Evolutionary conservation across 106 monocot genomes (phyloP), one percentile per base, ranked within the genome.

Genomic region (Allium fistulosum): DNA sequence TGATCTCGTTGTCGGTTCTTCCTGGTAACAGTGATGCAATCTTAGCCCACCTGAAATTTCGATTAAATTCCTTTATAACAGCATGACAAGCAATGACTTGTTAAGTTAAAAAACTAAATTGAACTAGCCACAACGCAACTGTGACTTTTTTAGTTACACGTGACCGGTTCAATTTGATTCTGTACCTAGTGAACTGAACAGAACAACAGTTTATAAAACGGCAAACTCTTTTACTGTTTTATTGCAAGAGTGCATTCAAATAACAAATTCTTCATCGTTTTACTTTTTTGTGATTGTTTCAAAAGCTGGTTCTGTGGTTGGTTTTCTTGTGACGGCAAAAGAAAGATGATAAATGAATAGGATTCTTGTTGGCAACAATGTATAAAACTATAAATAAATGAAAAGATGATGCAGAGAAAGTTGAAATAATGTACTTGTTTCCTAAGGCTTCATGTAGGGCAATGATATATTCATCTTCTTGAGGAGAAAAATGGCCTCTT

Each of bases 1-100:
- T 82, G 73, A 78, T 82, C 74, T 82, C 81, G 37, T 82, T 82
- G 27, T 82, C 81, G 7, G 81, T 82, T 74, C 81, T 57, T 10
- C 81, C 82, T 0, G 82, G 78, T 53, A 82, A 60, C 47, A 70
- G 82, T 14, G 82, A 66, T 13, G 82, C 82, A 49, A 82, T 82
- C 49, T 82, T 77, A 13, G 82, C 72, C 82, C 82, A 82, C 60
- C 78, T 81, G 69, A 6, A 56, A 8, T 7, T n/a, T 9, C 2
- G 4, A 37, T 1, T 37, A 37, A 37, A 37, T 37, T 37, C 5
- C 37, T 37, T 37, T 37, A 0, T 37, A 37, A 37, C 2, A 37
- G 37, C 37, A 37, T 37, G 1, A 37, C 5, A 2, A 37, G 1
- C 37, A 37, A 1, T 37, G 37, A 13, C 9, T 58, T 49, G 57